These are phyloP conservation scores for Aureobasidium melanogenum DNA, from an alignment of 2,329 filamentous ascomycete species.

Conservation along the genomic window DNA sequence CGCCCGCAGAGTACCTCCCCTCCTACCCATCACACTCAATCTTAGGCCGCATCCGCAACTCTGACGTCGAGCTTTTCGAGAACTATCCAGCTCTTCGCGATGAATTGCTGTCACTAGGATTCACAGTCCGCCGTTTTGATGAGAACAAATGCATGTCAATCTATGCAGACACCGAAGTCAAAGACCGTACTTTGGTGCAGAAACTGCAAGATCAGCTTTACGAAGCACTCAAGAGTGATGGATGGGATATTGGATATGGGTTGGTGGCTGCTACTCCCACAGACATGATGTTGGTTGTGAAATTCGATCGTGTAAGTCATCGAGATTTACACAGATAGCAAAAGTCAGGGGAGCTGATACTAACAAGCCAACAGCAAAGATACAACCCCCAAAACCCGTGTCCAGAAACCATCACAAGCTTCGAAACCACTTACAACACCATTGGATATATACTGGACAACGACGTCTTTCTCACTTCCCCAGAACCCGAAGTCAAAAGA, in stretches of 20 bases:
- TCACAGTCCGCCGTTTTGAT: not conserved
- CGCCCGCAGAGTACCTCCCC: not conserved
- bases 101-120: not conserved
- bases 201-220: conserved; percentile 1
- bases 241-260: not conserved
- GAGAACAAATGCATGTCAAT: not conserved
- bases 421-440: not conserved
- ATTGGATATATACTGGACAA: conserved; percentile 6
- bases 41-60: conserved; percentile 7
- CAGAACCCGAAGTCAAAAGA: not conserved
- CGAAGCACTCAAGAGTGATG: not conserved
- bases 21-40: not conserved
- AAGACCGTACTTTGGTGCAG: not conserved
- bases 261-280: not conserved
- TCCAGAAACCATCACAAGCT: not conserved
- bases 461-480: not conserved
- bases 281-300: not conserved
- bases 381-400: not conserved
- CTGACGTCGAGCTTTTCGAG: conserved; percentile 3
- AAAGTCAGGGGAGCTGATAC: not conserved
- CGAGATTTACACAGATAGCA: not conserved
- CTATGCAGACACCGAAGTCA: not conserved
- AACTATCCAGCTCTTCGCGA: not conserved
- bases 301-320: not conserved
- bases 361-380: not conserved